phyloP scores from a whole-genome alignment of 2,329 filamentous ascomycete species.

The Neofusicoccum laricinum region DNA sequence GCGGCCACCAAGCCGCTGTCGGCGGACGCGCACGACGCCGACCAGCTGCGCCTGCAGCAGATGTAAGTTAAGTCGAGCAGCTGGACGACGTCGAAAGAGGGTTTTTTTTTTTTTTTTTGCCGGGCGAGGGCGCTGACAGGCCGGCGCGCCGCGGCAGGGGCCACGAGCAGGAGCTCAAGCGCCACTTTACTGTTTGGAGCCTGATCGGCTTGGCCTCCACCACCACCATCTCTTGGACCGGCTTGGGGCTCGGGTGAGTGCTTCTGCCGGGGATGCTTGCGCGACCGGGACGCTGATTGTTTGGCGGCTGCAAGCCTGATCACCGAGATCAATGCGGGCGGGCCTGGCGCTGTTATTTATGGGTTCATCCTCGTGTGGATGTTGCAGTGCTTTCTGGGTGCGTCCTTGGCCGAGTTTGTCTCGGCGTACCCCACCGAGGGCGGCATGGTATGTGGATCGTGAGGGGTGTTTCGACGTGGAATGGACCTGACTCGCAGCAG shows the following conservation, averaged over 20 bases:
- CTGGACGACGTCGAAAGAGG: background rate
- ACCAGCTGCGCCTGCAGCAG: slow-evolving; percentile 14
- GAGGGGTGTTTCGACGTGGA: too few species aligned
- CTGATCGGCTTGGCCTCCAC: slow-evolving; percentile 18
- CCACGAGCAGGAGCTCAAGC: slow-evolving; percentile 15
- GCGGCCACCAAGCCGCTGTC: background rate
- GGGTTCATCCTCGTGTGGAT: slow-evolving; percentile 19
- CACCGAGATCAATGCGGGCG: slow-evolving; percentile 18
- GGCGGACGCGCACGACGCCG: slow-evolving; percentile 5
- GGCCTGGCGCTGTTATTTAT: slow-evolving; percentile 19
- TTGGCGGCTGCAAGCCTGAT: slow-evolving; percentile 8
- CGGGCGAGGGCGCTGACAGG: background rate
- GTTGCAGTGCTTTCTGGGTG: slow-evolving; percentile 20
- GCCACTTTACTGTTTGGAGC: slow-evolving; percentile 16
- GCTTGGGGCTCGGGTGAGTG: slow-evolving; percentile 16
- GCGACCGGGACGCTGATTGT: background rate
- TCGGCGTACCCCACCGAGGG: slow-evolving; percentile 19
- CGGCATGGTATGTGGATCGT: slow-evolving; percentile 10
- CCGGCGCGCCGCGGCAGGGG: background rate
- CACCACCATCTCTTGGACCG: slow-evolving; percentile 20
- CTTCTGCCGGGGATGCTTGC: background rate
- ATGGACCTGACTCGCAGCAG: background rate
- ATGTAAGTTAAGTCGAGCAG: background rate
- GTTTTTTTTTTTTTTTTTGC: too few species aligned
- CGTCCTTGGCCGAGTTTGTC: slow-evolving; percentile 19